Conservation (phyloP, 345 rosid genomes). For the Cochlearia excelsa region DNA sequence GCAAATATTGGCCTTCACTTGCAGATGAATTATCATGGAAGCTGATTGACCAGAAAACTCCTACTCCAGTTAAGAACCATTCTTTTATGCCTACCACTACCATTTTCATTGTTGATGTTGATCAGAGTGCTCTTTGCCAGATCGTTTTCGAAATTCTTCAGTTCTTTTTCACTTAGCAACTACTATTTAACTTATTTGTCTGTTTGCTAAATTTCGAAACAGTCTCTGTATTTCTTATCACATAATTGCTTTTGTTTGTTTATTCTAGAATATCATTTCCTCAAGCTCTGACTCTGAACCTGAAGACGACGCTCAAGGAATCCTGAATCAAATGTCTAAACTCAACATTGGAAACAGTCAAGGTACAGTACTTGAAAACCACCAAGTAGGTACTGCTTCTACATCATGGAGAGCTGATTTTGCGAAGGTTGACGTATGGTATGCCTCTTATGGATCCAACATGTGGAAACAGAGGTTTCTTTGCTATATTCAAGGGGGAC, state of each 20-base stretch:
- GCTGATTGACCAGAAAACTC: constrained; percentile 52
- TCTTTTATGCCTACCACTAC: constrained; percentile 5
- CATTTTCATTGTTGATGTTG: constrained; percentile 5
- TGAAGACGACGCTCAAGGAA: constrained; percentile 41
- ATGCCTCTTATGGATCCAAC: constrained; percentile 82
- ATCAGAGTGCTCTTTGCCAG: constrained; percentile 16
- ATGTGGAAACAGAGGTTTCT: constrained; percentile 80
- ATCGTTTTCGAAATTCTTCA: not conserved
- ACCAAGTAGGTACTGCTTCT: constrained; percentile 28
- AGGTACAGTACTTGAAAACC: constrained; percentile 24
- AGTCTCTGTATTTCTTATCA: constrained; percentile 11
- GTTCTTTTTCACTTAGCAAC: constrained; percentile 14
- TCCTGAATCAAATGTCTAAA: constrained; percentile 50
- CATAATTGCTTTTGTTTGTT: constrained; percentile 21
- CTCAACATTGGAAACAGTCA: constrained; percentile 49
- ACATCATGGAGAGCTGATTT: constrained; percentile 63
- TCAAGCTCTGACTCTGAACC: constrained; percentile 63
- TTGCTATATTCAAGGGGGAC: constrained; percentile 85
- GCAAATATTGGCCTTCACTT: constrained; percentile 68
- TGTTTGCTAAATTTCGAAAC: not conserved
- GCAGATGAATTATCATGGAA: constrained; percentile 58
- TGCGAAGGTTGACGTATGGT: constrained; percentile 68
- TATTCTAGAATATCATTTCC: constrained; percentile 41
- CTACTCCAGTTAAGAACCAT: constrained; percentile 37
- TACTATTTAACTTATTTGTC: constrained; percentile 1